Conservation (phyloP, 75 land plant genomes). For the Sequoiadendron giganteum region DNA sequence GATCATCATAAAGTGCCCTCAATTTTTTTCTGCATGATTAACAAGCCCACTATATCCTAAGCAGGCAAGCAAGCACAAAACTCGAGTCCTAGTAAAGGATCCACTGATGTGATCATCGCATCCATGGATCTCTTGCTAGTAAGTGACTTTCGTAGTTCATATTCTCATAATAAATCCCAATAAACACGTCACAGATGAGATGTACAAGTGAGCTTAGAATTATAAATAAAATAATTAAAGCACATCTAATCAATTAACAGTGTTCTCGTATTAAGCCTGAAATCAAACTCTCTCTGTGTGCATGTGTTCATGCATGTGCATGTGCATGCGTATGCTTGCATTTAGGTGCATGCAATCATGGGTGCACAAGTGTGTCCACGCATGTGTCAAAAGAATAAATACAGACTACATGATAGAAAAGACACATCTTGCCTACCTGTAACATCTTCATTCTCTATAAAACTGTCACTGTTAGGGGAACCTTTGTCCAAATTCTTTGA, state of each 20-base stretch:
- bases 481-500: background rate
- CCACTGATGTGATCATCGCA: background rate
- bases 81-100: background rate
- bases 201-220: background rate
- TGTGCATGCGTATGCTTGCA: background rate
- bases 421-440: background rate
- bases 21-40: background rate
- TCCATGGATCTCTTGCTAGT: background rate
- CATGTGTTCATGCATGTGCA: background rate
- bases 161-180: background rate
- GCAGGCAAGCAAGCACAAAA: background rate
- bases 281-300: background rate
- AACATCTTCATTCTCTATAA: background rate
- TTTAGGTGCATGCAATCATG: background rate
- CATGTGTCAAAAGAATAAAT: background rate
- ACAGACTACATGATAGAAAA: conserved; percentile 10
- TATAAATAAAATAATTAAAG: background rate
- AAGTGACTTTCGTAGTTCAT: background rate
- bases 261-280: background rate
- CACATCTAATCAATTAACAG: background rate
- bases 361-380: too few relatives aligned
- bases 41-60: background rate
- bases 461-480: conserved; percentile 8
- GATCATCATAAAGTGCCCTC: background rate
- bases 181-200: background rate